Conservation (phyloP, 2,329 filamentous ascomycete genomes). For the Microdochium bolleyi region DNA sequence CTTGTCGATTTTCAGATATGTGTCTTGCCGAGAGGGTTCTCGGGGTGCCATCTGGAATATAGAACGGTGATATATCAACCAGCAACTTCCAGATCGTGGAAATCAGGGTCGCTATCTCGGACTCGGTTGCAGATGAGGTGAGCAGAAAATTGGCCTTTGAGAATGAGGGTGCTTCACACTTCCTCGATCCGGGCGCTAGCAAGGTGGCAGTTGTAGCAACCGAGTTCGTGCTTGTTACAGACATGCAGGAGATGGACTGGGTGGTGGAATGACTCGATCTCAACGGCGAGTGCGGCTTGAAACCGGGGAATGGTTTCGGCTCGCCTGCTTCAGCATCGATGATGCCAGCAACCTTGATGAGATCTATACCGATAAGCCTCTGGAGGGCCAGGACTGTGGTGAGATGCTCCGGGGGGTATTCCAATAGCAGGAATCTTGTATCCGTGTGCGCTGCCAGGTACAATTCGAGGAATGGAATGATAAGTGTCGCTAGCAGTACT, state of each 20-base stretch:
- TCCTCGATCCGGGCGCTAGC: slow-evolving; percentile 4
- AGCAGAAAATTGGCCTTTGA: slow-evolving; percentile 50
- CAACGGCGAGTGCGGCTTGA: slow-evolving; percentile 4
- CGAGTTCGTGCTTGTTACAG: slow-evolving; percentile 2
- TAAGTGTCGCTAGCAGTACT: slow-evolving; percentile 45
- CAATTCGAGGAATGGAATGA: slow-evolving; percentile 53
- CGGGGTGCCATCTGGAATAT: slow-evolving; percentile 28
- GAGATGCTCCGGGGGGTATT: slow-evolving; percentile 50
- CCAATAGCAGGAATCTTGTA: slow-evolving; percentile 49
- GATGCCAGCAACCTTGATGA: slow-evolving; percentile 52
- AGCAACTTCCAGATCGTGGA: slow-evolving; percentile 42
- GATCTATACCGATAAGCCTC: slow-evolving; percentile 43
- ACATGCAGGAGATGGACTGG: slow-evolving; percentile 18
- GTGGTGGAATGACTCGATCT: slow-evolving; percentile 11
- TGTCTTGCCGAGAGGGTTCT: neutral
- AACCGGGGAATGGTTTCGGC: slow-evolving; percentile 9
- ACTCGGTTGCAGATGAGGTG: slow-evolving; percentile 42
- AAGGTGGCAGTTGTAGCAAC: slow-evolving; percentile 5
- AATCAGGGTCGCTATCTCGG: slow-evolving; percentile 46
- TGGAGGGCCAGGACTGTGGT: slow-evolving; percentile 49
- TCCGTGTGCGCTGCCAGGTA: slow-evolving; percentile 45
- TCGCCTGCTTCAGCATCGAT: slow-evolving; percentile 34
- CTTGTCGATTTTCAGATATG: neutral
- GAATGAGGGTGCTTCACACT: slow-evolving; percentile 20
- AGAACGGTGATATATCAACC: slow-evolving; percentile 34